Percentiles rank a stretch among this genome's conserved stretches.
Evolutionary conservation across 2,329 filamentous ascomycete genomes (phyloP).

Genomic region (Gremmenia infestans): DNA sequence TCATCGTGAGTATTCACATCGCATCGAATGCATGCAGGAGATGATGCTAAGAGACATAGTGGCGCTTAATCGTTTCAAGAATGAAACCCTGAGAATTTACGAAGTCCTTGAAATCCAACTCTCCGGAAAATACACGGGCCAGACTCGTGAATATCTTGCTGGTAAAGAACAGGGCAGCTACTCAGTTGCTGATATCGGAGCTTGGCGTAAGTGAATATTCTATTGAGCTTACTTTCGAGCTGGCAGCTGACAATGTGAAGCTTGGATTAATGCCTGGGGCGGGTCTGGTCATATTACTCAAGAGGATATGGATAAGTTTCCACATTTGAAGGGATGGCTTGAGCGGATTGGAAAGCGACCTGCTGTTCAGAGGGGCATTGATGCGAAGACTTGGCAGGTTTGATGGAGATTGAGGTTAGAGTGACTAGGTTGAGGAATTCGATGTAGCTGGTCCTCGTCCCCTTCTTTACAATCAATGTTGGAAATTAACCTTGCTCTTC

Average conservation of each 20-base stretch:
- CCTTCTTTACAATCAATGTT: neutral
- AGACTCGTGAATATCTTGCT: slow-evolving; percentile 46
- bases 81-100: slow-evolving; percentile 47
- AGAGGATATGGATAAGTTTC: slow-evolving; percentile 46
- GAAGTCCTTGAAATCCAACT: slow-evolving; percentile 52
- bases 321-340: slow-evolving; percentile 48
- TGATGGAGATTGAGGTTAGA: neutral
- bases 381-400: slow-evolving; percentile 32
- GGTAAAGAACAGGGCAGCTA: slow-evolving; percentile 51
- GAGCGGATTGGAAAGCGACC: slow-evolving; percentile 39
- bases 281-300: slow-evolving; percentile 36
- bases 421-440: neutral
- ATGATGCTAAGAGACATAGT: slow-evolving; percentile 18
- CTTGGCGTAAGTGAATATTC: slow-evolving; percentile 34
- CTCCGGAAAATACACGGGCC: slow-evolving; percentile 45
- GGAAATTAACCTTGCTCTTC: neutral
- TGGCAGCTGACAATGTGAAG: neutral
- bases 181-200: slow-evolving; percentile 47
- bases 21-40: neutral
- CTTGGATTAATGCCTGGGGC: slow-evolving; percentile 44
- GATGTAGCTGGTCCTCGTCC: neutral
- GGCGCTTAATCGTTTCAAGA: slow-evolving; percentile 46
- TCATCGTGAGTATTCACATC: neutral
- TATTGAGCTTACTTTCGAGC: too few relatives aligned
- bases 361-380: slow-evolving; percentile 27